A percentile compares a stretch with the other conserved stretches of the same genome.
phyloP scores from a whole-genome alignment of 1,284 basidiomycete species.

The Kwoniella shivajii region DNA sequence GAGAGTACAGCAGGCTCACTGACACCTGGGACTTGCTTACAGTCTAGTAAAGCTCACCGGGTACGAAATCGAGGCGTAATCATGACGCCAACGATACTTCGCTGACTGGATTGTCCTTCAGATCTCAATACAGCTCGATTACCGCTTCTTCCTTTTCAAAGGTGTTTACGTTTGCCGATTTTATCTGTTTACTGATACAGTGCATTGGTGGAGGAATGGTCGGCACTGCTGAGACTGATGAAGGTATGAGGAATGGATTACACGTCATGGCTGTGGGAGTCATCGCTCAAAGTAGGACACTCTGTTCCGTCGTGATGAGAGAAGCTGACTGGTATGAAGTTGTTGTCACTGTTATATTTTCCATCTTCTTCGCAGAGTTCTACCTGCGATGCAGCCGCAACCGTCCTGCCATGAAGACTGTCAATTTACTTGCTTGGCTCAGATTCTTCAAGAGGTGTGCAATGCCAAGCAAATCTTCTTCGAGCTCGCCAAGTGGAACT shows the following conservation, averaged over 20 bases:
- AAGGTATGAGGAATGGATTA: conserved; percentile 7
- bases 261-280: conserved; percentile 12
- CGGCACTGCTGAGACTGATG: not conserved
- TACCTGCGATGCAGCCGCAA: not conserved
- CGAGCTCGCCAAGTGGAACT: no score
- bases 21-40: not conserved
- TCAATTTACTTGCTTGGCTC: conserved; percentile 4
- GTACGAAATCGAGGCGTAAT: not conserved
- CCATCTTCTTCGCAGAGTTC: conserved; percentile 8
- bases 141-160: conserved; percentile 10
- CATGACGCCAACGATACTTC: not conserved
- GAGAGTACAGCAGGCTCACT: not conserved
- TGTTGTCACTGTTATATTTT: conserved; percentile 4
- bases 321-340: not conserved
- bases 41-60: not conserved
- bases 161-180: conserved; percentile 12
- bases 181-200: conserved; percentile 13
- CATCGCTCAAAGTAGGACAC: conserved; percentile 5
- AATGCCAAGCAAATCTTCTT: not conserved
- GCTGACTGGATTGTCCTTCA: not conserved
- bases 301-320: not conserved
- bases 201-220: conserved; percentile 13
- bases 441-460: not conserved
- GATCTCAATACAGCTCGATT: conserved; percentile 7
- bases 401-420: not conserved